Evolutionary conservation across 2,329 filamentous ascomycete species (phyloP).

Genomic region (Paraphaeosphaeria minitans): DNA sequence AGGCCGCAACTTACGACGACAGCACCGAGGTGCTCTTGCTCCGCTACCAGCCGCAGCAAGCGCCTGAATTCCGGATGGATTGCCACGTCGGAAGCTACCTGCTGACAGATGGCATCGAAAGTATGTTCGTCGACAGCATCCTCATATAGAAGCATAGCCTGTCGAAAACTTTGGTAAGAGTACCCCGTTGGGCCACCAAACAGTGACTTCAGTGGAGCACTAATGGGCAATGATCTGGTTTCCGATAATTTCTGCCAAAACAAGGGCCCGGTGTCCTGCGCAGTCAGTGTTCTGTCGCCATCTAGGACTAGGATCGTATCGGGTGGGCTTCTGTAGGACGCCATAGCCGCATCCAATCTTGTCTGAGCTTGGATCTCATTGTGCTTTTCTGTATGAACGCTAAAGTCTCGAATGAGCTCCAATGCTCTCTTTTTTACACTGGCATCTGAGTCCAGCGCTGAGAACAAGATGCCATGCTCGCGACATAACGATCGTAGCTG

Average conservation of each 20-base stretch:
- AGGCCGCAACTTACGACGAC: slow-evolving; percentile 63
- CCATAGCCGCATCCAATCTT: slow-evolving; percentile 43
- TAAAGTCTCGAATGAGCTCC: slow-evolving; percentile 45
- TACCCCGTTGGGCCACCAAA: slow-evolving; percentile 56
- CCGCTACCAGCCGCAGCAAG: slow-evolving; percentile 47
- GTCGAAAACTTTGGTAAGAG: slow-evolving; percentile 60
- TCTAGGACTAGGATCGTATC: slow-evolving; percentile 62
- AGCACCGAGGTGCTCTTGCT: slow-evolving; percentile 48
- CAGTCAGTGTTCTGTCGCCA: slow-evolving; percentile 61
- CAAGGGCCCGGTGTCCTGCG: slow-evolving; percentile 56
- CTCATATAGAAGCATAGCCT: slow-evolving; percentile 61
- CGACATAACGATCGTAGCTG: slow-evolving; percentile 53
- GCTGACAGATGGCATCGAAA: slow-evolving; percentile 55
- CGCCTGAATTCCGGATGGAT: slow-evolving; percentile 57
- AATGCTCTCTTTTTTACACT: neutral
- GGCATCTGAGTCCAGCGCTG: slow-evolving; percentile 20
- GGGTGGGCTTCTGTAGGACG: slow-evolving; percentile 17
- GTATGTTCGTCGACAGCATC: slow-evolving; percentile 39
- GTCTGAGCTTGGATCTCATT: slow-evolving; percentile 46
- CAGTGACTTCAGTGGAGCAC: slow-evolving; percentile 48
- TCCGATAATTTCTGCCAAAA: slow-evolving; percentile 53
- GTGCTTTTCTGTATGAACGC: slow-evolving; percentile 42
- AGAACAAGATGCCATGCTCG: slow-evolving; percentile 56
- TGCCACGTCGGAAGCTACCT: slow-evolving; percentile 49
- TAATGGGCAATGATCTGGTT: neutral